Evolutionary conservation across 768 basidiomycete genomes (phyloP).

Genomic region (Phylloporus sp.): DNA sequence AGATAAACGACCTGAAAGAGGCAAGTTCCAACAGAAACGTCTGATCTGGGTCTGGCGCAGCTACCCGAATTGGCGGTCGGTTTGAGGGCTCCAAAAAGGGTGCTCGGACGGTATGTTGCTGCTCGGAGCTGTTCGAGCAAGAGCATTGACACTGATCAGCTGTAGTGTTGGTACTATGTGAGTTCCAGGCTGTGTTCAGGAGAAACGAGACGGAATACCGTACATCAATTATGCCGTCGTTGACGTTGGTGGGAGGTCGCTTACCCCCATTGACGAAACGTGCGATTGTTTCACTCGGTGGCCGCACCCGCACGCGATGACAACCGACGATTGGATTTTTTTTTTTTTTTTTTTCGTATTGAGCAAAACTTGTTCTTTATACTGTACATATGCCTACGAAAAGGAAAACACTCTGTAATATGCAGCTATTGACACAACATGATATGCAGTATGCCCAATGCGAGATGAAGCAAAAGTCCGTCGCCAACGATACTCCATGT

Average conservation of each 20-base stretch:
- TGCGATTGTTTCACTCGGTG: slow-evolving; percentile 6
- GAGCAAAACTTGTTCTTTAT: slow-evolving; percentile 29
- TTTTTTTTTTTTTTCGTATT: slow-evolving; percentile 17
- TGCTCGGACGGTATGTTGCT: no score
- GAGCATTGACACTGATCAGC: slow-evolving; percentile 9
- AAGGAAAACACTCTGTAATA: slow-evolving; percentile 24
- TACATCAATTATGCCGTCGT: not conserved
- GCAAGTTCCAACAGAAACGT: slow-evolving; percentile 31
- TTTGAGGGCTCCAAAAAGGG: slow-evolving; percentile 24
- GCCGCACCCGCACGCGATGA: not conserved
- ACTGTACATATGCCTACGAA: slow-evolving; percentile 35
- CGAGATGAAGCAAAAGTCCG: slow-evolving; percentile 29
- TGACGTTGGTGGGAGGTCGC: slow-evolving; percentile 10
- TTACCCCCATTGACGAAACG: not conserved
- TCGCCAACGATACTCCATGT: slow-evolving; percentile 21
- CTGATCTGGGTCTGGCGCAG: slow-evolving; percentile 15
- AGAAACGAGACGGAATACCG: no score
- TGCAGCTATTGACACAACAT: slow-evolving; percentile 38
- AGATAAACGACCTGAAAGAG: slow-evolving; percentile 18
- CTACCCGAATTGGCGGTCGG: slow-evolving; percentile 12
- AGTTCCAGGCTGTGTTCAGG: slow-evolving; percentile 16
- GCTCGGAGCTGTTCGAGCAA: no score
- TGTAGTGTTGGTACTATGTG: slow-evolving; percentile 8
- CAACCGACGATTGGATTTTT: not conserved
- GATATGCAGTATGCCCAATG: slow-evolving; percentile 30